Conservation (phyloP, 1,284 basidiomycete species). For the Moesziomyces globuligerus region DNA sequence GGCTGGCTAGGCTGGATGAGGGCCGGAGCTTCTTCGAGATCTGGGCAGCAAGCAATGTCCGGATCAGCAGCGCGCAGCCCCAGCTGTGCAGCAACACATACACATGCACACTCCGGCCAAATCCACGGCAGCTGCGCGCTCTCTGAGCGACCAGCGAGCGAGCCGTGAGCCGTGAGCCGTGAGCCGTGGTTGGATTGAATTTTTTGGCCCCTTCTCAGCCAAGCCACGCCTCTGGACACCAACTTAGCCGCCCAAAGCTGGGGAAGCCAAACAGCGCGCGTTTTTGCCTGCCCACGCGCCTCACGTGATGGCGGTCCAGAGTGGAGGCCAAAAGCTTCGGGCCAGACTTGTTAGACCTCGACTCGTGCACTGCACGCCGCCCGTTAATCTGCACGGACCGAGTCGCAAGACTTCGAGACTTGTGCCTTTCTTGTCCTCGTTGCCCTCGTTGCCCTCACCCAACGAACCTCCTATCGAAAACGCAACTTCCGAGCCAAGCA, state of each 20-base stretch:
- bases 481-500: slow-evolving; percentile 14
- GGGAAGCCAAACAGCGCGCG: slow-evolving; percentile 33
- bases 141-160: too few species aligned
- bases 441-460: too few species aligned
- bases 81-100: slow-evolving; percentile 11
- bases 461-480: too few species aligned
- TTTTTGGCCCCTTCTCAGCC: slow-evolving; percentile 6
- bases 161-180: not conserved
- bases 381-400: slow-evolving; percentile 1
- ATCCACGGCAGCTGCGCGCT: slow-evolving; percentile 2
- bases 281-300: slow-evolving; percentile 25
- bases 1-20: not conserved
- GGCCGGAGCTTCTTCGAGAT: slow-evolving; percentile 22
- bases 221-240: slow-evolving; percentile 1
- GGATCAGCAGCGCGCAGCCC: slow-evolving; percentile 31
- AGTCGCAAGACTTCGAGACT: not conserved
- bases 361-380: not conserved
- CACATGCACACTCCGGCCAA: slow-evolving; percentile 1
- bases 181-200: slow-evolving; percentile 9
- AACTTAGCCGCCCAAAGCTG: slow-evolving; percentile 14
- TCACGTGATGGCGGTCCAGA: slow-evolving; percentile 32
- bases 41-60: slow-evolving; percentile 12
- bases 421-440: too few species aligned
- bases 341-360: slow-evolving; percentile 18
- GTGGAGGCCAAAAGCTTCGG: slow-evolving; percentile 17